Evolutionary conservation across 176 grass and related monocot genomes (phyloP).

Genomic region (Echinochloa phyllopogon): DNA sequence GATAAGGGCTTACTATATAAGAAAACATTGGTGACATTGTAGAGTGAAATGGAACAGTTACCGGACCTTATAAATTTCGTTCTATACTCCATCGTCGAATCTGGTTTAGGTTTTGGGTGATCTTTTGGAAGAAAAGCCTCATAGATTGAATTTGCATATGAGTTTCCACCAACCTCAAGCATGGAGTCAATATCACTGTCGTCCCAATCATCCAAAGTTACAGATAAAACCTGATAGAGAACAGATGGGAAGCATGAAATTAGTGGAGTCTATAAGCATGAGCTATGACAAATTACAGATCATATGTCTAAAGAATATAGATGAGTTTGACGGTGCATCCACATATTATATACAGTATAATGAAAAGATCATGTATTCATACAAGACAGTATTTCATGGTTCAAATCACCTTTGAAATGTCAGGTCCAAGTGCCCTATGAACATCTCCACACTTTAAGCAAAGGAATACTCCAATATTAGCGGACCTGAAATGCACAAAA

Average conservation of each 20-base stretch:
- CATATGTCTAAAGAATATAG: background rate
- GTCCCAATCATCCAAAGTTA: conserved; percentile 95
- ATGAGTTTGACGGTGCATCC: conserved; percentile 23
- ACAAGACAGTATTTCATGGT: conserved; percentile 20
- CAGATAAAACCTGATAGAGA: conserved; percentile 76
- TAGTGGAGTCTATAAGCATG: conserved; percentile 11
- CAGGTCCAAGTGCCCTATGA: conserved; percentile 88
- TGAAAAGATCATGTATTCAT: conserved; percentile 26
- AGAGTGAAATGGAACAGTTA: conserved; percentile 27
- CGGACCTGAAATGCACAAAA: conserved; percentile 69
- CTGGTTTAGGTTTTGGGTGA: conserved; percentile 78
- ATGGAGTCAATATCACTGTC: conserved; percentile 92
- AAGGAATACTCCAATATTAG: conserved; percentile 96
- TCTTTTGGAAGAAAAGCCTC: conserved; percentile 96
- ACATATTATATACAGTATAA: conserved; percentile 21
- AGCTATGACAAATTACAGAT: background rate
- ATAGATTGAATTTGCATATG: conserved; percentile 99
- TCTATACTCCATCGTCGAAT: conserved; percentile 79
- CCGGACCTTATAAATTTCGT: conserved; percentile 88
- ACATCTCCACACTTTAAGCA: conserved; percentile 99
- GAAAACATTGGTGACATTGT: conserved; percentile 28
- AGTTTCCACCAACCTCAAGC: conserved; percentile 97
- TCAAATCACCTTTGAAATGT: conserved; percentile 82
- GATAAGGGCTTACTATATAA: conserved; percentile 34
- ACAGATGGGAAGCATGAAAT: conserved; percentile 19